phyloP scores from a whole-genome alignment of 148 eudicot genomes.

The Silene latifolia region DNA sequence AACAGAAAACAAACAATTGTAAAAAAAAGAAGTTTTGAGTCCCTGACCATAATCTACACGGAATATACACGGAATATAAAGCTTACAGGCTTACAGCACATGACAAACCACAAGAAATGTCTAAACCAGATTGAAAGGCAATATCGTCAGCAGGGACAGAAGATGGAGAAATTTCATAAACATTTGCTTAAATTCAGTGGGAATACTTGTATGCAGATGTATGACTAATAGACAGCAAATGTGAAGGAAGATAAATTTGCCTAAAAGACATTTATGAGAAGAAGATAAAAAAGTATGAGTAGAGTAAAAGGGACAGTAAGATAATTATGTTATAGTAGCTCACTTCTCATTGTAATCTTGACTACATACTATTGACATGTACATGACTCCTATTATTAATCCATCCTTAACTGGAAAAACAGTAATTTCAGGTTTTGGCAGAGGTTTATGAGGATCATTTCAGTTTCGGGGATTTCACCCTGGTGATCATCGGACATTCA shows the following conservation, averaged over 20 bases:
- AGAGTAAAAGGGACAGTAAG: not conserved
- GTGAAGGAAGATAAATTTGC: not conserved
- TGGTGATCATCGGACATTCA: not conserved
- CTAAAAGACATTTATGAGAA: not conserved
- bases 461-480: not conserved
- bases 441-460: not conserved
- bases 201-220: not conserved
- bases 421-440: not conserved
- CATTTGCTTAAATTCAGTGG: not conserved
- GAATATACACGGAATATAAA: not conserved
- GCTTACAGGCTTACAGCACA: not conserved
- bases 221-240: not conserved
- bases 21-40: not conserved
- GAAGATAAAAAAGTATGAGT: not conserved
- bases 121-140: not conserved
- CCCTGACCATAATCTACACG: not conserved
- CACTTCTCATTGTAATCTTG: not conserved
- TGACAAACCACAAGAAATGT: not conserved
- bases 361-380: not conserved
- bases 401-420: too few species aligned
- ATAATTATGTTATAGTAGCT: not conserved
- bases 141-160: not conserved
- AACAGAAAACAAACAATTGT: not conserved
- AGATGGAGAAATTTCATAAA: not conserved
- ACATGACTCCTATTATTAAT: not conserved